These are phyloP conservation scores for Starmerella bacillaris DNA, from an alignment of 805 yeast genomes.

Conservation along the genomic window DNA sequence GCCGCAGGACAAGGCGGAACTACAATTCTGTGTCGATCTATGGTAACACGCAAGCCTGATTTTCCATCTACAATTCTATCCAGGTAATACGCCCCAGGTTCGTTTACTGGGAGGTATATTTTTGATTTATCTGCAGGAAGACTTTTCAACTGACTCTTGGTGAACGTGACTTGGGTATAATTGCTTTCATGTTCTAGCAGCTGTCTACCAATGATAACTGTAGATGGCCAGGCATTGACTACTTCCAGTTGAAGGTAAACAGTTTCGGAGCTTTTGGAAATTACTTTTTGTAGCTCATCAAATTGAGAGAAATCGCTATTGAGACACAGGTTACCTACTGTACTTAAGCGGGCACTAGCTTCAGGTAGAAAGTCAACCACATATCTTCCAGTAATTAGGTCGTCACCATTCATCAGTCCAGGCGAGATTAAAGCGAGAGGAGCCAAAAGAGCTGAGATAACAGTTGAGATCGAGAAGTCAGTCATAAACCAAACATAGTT, in stretches of 20 bases:
- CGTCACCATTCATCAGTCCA: too few relatives aligned
- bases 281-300: too few relatives aligned
- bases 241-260: conserved; percentile 52
- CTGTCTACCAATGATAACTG: conserved; percentile 35
- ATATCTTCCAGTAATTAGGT: conserved; percentile 45
- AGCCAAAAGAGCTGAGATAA: conserved; percentile 26
- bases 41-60: conserved; percentile 36
- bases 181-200: conserved; percentile 3
- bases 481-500: conserved; percentile 26
- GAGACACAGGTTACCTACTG: conserved; percentile 41
- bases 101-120: conserved; percentile 42
- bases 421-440: conserved; percentile 10
- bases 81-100: conserved; percentile 66
- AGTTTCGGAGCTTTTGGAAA: conserved; percentile 5
- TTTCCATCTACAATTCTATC: conserved; percentile 45
- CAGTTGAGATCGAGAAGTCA: conserved; percentile 16
- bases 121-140: conserved; percentile 7
- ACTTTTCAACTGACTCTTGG: conserved; percentile 37
- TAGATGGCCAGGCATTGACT: conserved; percentile 56
- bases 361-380: conserved; percentile 82
- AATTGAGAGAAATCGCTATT: too few relatives aligned
- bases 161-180: conserved; percentile 29
- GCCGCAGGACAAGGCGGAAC: conserved; percentile 70
- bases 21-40: conserved; percentile 29
- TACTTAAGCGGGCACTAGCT: conserved; percentile 61